Base-by-base conservation (phyloP, 2,329 filamentous ascomycete species). In the Nectriaceae sp. region DNA sequence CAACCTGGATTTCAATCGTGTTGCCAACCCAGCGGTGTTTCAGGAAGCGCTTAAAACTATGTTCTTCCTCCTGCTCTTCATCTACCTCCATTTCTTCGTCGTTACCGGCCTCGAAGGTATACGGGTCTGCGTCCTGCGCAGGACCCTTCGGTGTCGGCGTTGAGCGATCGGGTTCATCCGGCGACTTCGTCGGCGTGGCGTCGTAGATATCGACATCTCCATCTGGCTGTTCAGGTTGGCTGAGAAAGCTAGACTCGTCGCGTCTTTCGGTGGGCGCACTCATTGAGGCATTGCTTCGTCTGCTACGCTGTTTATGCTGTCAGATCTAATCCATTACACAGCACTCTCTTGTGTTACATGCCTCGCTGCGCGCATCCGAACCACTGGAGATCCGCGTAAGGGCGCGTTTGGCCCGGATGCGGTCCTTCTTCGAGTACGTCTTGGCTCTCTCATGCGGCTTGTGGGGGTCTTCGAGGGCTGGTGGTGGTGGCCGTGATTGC, bases 1-100 rank as follows among this genome's bases (percentile, higher is more conserved):
- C 53, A 4, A 70, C 61, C 6, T 56, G 44, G 4, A 71, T 54
- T 19, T 70, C 55, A 1, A 71, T 60, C 10, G 56, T 47, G 42
- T 65, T 57, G 5, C 45, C 56, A 0, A 19, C 45, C 66, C 67
- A 69, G 40, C 67, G 66, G 29, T 70, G 50, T 6, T 56, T 50
- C 11, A 44, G 15, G 40, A 69, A 61, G 13, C 49, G 46, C 15
- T 49, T 57, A 35, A 67, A 57, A 10, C 33, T n/a, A 45, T 42
- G 61, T 41, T 47, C 39, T 11, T 49, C 24, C n/a, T 49, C 48
- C 5, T 50, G 47, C 2, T 51, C 45, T 4, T 59, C 46, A 26
- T 37, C 44, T 2, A 18, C 37, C 5, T 54, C 20, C 2, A 38
- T 48, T 0, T 47, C 47, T 11, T 47, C 41, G 3, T 33, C 13